Conservation (phyloP, 2,329 filamentous ascomycete species). For the Trichocomaceae sp. region DNA sequence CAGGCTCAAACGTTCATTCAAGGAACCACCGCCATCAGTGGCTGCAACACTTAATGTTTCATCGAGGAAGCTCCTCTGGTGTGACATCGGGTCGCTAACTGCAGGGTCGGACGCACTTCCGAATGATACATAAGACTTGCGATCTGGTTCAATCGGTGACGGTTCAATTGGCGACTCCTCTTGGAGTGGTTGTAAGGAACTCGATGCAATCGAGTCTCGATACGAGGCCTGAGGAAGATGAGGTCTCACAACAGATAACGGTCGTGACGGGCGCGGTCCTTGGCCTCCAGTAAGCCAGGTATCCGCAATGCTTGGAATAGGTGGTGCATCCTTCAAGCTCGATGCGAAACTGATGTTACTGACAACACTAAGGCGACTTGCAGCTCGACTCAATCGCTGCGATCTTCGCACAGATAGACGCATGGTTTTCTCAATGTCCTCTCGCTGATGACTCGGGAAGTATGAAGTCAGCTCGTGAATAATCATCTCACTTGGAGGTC, state of each 20-base stretch:
- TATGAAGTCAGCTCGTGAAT: conserved; percentile 94
- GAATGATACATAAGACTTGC: conserved; percentile 88
- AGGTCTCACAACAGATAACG: conserved; percentile 55
- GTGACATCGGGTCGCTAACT: conserved; percentile 68
- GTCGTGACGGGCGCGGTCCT: conserved; percentile 45
- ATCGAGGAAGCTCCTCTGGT: conserved; percentile 76
- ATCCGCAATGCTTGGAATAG: conserved; percentile 91
- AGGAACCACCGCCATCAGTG: conserved; percentile 58
- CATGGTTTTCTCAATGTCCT: conserved; percentile 93
- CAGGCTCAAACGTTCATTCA: conserved; percentile 75
- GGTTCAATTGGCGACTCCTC: conserved; percentile 78
- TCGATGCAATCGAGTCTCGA: conserved; percentile 82
- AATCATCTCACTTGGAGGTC: conserved; percentile 94
- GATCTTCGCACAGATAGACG: conserved; percentile 87
- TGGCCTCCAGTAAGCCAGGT: conserved; percentile 68
- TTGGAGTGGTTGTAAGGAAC: conserved; percentile 79
- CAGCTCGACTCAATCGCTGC: conserved; percentile 82
- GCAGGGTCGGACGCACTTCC: conserved; percentile 56
- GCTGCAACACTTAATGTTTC: conserved; percentile 64
- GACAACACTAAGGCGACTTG: conserved; percentile 85
- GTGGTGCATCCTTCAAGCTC: conserved; percentile 84
- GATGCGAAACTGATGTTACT: conserved; percentile 92
- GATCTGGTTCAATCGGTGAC: conserved; percentile 66
- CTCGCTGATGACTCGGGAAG: conserved; percentile 89
- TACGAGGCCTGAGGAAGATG: conserved; percentile 58